Evolutionary conservation across 1,139 yeast genomes (phyloP), one percentile per base, ranked within the genome.

Genomic region (Geotrichum australiense): DNA sequence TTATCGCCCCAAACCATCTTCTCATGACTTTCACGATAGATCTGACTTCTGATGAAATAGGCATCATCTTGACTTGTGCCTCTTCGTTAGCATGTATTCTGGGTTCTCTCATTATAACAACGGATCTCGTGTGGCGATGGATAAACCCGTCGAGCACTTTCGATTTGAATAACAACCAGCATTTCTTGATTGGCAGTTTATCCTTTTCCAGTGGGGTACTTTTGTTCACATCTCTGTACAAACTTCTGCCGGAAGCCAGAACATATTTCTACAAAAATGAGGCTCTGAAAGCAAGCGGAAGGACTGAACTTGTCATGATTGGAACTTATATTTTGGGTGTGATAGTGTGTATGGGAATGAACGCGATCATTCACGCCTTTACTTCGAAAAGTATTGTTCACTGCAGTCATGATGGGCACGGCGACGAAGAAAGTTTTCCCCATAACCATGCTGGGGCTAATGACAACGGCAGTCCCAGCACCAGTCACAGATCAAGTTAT

Each of bases 311-410:
- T 31, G 56, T 63, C 7, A 63, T 68, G 23, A 71, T 78, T 41
- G 65, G 61, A 8, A 66, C 78, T 4, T 78, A 73, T 51, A 54
- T 78, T 4, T 50, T 63, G 1, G 97, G 97, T 1, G 73, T 81
- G 3, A 39, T 65, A 1, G 51, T 76, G 3, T 84, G 94, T 54
- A 60, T 78, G 1, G 50, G 63, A 2, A 64, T 89, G 49, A 87
- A 87, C 57, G 61, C 68, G 20, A 35, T 80, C 0, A 75, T 89
- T 12, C 96, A 89, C 58, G 61, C 76, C 32, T 60, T 80, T 42
- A 85, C 96, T 1, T 76, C 91, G 45, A 85, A 84, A 55, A 80
- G 93, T 23, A 74, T 89, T 22, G 85, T 89, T 0, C 96, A 87
- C 56, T 87, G 96, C 60, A 80, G 76, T 14, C 96, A 87, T 53